Evolutionary conservation across 352 stramenopile species (phyloP), one percentile per base, ranked within the genome.

Genomic region (Phytophthora chlamydospora): DNA sequence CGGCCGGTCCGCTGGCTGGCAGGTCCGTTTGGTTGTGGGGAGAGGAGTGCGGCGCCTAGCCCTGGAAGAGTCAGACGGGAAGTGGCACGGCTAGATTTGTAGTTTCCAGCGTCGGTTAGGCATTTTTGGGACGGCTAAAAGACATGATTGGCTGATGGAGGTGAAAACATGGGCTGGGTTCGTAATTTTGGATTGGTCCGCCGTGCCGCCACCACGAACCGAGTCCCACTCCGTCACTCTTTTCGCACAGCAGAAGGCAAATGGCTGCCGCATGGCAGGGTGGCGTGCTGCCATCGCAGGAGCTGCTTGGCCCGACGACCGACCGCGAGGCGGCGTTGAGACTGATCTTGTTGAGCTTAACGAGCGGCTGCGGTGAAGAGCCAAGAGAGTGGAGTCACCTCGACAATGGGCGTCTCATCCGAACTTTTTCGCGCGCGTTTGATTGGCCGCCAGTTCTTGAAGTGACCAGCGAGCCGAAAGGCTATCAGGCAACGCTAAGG

Each of bases 211-310:
- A 50, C 56, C 59, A 58, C 32, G 48, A 38, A 9, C 1, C 0
- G 34, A 29, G 41, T 62, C 34, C 58, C 50, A 62, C 50, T 45
- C 14, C 16, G 50, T 57, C 43, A 38, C 33, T 61, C 46, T 55
- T 67, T 29, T 67, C 51, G 59, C 59, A 67, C 51, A 45, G 19
- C 51, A 67, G 51, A 62, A 56, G 44, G 35, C 51, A 57, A 67
- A 62, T 62, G 43, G 19, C 19, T 50, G 34, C 58, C 51, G 58
- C 55, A 67, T 67, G 51, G 58, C 51, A 49, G 24, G 33, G 13
- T 66, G 58, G 29, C 59, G 52, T 67, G 51, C 59, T 67, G 51
- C 39, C 12, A 53, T 58, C 56, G 56, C 42, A 49, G 38, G 36
- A 63, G 36, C 53, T 61, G 42, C 41, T 60, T 36, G 21, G 16